phyloP scores from a whole-genome alignment of 2,329 filamentous ascomycete genomes.

The Teratosphaeria destructans region DNA sequence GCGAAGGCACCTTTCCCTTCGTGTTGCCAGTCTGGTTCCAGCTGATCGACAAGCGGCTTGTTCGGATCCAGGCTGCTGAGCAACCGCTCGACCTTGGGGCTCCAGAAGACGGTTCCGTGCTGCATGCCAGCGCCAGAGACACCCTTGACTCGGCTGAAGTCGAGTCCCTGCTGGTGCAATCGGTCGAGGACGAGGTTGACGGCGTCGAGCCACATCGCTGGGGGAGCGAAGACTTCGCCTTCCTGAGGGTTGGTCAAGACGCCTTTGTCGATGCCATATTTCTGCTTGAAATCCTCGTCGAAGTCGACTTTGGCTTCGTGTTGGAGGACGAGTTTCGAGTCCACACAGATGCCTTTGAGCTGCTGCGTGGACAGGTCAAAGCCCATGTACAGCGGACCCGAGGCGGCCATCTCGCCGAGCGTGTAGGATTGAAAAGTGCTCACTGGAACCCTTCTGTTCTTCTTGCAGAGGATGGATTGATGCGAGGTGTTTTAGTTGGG shows the following conservation, averaged over 20 bases:
- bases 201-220: slow-evolving; percentile 89
- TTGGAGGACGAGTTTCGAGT: slow-evolving; percentile 68
- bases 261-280: slow-evolving; percentile 68
- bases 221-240: slow-evolving; percentile 84
- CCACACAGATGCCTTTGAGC: slow-evolving; percentile 82
- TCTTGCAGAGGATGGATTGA: background rate
- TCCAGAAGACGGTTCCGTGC: slow-evolving; percentile 96
- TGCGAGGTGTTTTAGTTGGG: background rate
- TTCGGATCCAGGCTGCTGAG: slow-evolving; percentile 51
- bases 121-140: slow-evolving; percentile 92
- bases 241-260: slow-evolving; percentile 72
- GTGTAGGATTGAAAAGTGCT: background rate
- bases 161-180: slow-evolving; percentile 58
- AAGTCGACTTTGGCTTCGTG: slow-evolving; percentile 91
- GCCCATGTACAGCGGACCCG: slow-evolving; percentile 35
- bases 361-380: slow-evolving; percentile 97
- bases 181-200: slow-evolving; percentile 73
- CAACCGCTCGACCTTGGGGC: slow-evolving; percentile 52
- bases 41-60: slow-evolving; percentile 59
- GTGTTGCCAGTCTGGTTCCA: slow-evolving; percentile 36
- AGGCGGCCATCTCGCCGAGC: background rate
- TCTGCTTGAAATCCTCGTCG: slow-evolving; percentile 62
- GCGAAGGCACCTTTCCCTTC: slow-evolving; percentile 54
- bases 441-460: background rate
- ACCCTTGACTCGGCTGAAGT: slow-evolving; percentile 65